These are phyloP conservation scores for Suillus americanus DNA, from an alignment of 768 basidiomycete species.

Conservation along the genomic window DNA sequence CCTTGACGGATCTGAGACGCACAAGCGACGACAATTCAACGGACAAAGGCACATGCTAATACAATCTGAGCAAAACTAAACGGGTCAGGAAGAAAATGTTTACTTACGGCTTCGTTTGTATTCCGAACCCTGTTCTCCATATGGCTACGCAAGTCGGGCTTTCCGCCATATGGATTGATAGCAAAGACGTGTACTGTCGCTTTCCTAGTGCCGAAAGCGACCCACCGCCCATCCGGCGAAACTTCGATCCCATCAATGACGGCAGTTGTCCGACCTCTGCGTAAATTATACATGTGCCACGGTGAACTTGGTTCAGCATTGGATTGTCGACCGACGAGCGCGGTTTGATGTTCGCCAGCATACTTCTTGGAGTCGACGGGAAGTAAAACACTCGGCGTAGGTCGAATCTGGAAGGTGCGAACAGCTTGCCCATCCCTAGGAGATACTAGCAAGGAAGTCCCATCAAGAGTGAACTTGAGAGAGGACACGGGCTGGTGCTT, in stretches of 20 bases:
- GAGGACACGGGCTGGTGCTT: conserved; percentile 46
- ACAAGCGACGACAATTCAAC: conserved; percentile 57
- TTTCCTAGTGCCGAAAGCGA: conserved; percentile 64
- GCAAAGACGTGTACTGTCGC: conserved; percentile 73
- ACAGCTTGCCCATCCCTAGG: conserved; percentile 56
- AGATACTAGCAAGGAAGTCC: conserved; percentile 48
- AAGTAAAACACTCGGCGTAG: conserved; percentile 21
- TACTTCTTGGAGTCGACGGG: neutral
- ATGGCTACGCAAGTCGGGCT: conserved; percentile 61
- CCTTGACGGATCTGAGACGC: conserved; percentile 44
- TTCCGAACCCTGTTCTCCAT: conserved; percentile 59
- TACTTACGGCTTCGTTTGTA: conserved; percentile 43
- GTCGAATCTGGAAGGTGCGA: conserved; percentile 46
- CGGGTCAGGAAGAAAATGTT: neutral
- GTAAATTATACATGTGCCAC: conserved; percentile 66
- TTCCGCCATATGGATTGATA: conserved; percentile 74
- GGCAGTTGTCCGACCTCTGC: conserved; percentile 70
- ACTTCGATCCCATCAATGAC: conserved; percentile 50
- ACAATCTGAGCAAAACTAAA: conserved; percentile 3
- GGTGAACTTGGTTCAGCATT: conserved; percentile 27
- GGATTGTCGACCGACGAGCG: neutral
- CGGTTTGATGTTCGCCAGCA: neutral
- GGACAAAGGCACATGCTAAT: conserved; percentile 46
- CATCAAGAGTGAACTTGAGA: conserved; percentile 53
- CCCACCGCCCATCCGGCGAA: conserved; percentile 59